These are phyloP conservation scores for Cladosporium cucumerinum DNA, from an alignment of 2,329 filamentous ascomycete genomes.

Conservation along the genomic window DNA sequence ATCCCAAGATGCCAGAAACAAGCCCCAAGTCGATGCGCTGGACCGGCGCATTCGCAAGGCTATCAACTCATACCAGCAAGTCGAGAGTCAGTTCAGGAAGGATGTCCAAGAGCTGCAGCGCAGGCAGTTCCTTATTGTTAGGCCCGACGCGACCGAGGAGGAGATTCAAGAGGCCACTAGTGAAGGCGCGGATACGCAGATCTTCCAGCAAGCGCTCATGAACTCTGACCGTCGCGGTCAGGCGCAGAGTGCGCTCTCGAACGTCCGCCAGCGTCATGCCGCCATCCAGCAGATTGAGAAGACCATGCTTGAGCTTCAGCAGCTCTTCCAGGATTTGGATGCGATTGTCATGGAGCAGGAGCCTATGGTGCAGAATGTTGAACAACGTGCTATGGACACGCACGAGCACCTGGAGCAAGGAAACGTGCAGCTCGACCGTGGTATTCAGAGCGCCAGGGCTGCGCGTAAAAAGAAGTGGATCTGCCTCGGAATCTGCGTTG, in stretches of 20 bases:
- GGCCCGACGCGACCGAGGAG: constrained; percentile 66
- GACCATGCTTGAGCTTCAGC: constrained; percentile 80
- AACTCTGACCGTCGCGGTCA: constrained; percentile 77
- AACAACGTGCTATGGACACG: constrained; percentile 82
- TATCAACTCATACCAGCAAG: constrained; percentile 75
- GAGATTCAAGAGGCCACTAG: constrained; percentile 78
- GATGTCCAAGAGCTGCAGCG: constrained; percentile 79
- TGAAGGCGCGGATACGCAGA: constrained; percentile 67
- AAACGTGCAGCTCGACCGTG: constrained; percentile 77
- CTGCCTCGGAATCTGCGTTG: constrained; percentile 69
- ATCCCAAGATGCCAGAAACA: constrained; percentile 68
- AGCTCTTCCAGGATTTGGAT: constrained; percentile 88
- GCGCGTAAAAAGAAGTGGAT: constrained; percentile 96
- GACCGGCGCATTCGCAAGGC: constrained; percentile 76
- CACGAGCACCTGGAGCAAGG: constrained; percentile 80
- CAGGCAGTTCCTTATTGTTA: constrained; percentile 80
- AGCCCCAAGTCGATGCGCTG: constrained; percentile 74
- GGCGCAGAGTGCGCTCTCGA: constrained; percentile 72
- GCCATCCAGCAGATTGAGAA: constrained; percentile 89
- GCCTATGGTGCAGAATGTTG: constrained; percentile 72
- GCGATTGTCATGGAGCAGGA: constrained; percentile 84
- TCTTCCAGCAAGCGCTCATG: constrained; percentile 85
- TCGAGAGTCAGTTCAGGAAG: constrained; percentile 77
- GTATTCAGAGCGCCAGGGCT: constrained; percentile 74
- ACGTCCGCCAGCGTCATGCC: constrained; percentile 77